Percentiles rank a stretch among this genome's conserved stretches.
Evolutionary conservation across 116 monocot genomes (phyloP).

Genomic region (Zostera marina): DNA sequence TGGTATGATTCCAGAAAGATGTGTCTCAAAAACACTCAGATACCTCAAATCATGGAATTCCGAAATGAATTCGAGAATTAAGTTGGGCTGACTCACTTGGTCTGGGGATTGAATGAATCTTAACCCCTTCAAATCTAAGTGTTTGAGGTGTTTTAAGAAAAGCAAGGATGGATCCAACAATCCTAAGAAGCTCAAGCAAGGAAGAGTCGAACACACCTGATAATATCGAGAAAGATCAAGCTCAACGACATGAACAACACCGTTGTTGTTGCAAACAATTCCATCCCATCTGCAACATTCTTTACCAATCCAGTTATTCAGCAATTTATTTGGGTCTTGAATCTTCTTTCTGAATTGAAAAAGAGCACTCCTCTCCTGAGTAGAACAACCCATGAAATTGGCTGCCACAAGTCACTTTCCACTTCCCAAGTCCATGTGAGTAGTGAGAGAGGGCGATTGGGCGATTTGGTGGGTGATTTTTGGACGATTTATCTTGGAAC

Average conservation of each 20-base stretch:
- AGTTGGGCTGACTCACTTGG: background rate
- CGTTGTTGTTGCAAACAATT: background rate
- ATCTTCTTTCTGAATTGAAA: slow-evolving; percentile 1
- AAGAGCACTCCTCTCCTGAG: background rate
- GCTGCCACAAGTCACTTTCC: too few species aligned
- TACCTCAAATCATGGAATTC: slow-evolving; percentile 9
- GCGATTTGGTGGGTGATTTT: too few species aligned
- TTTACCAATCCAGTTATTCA: slow-evolving; percentile 13
- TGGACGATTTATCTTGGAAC: too few species aligned
- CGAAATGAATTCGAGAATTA: slow-evolving; percentile 18
- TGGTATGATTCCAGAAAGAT: slow-evolving; percentile 15
- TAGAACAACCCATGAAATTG: too few species aligned
- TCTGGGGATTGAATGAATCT: background rate
- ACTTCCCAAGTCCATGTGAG: too few species aligned
- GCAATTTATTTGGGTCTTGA: slow-evolving; percentile 1
- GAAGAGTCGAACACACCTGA: slow-evolving; percentile 15
- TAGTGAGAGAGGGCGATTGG: too few species aligned
- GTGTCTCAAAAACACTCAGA: slow-evolving; percentile 14
- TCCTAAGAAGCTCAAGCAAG: slow-evolving; percentile 12
- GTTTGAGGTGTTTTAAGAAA: slow-evolving; percentile 3
- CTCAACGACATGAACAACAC: slow-evolving; percentile 1
- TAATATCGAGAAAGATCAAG: slow-evolving; percentile 10
- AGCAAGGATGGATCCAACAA: slow-evolving; percentile 17
- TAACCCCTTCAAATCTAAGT: slow-evolving; percentile 18
- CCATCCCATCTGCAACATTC: slow-evolving; percentile 17